Conservation (phyloP, 768 basidiomycete genomes). For the Agrocybe praecox region DNA sequence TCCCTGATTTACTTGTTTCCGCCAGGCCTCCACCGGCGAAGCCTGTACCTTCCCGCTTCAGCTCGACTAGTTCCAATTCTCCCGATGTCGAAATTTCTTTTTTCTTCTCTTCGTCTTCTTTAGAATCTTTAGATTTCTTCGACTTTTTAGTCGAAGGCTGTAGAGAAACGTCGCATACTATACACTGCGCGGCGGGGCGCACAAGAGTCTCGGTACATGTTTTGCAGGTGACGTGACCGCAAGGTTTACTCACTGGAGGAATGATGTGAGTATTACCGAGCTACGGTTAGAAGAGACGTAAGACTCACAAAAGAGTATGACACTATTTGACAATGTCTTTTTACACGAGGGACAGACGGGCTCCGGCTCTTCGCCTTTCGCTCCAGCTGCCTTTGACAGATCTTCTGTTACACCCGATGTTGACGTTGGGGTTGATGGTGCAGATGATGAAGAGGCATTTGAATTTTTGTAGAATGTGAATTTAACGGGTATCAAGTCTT, state of each 20-base stretch:
- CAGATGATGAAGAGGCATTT: background rate
- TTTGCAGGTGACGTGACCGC: slow-evolving; percentile 91
- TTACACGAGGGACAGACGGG: slow-evolving; percentile 91
- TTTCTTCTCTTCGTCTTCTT: background rate
- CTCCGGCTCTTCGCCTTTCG: slow-evolving; percentile 55
- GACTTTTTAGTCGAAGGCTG: slow-evolving; percentile 15
- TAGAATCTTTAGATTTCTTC: background rate
- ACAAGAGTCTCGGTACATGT: slow-evolving; percentile 90
- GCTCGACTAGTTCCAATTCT: slow-evolving; percentile 76
- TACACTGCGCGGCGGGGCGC: slow-evolving; percentile 76
- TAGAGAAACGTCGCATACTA: slow-evolving; percentile 77
- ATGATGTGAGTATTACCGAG: background rate
- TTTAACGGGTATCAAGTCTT: slow-evolving; percentile 79
- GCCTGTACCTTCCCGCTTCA: slow-evolving; percentile 95
- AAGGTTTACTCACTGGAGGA: slow-evolving; percentile 73
- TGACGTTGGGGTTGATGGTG: slow-evolving; percentile 35
- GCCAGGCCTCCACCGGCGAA: slow-evolving; percentile 94
- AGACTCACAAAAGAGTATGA: slow-evolving; percentile 65
- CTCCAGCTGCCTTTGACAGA: slow-evolving; percentile 29
- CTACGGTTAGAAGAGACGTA: background rate
- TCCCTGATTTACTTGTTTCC: slow-evolving; percentile 78
- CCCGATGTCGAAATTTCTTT: background rate
- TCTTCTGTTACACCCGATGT: slow-evolving; percentile 39
- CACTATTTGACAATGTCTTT: slow-evolving; percentile 79
- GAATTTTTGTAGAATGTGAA: slow-evolving; percentile 58